phyloP scores from a whole-genome alignment of 495 filamentous ascomycete genomes.

The Amorphotheca resinae region DNA sequence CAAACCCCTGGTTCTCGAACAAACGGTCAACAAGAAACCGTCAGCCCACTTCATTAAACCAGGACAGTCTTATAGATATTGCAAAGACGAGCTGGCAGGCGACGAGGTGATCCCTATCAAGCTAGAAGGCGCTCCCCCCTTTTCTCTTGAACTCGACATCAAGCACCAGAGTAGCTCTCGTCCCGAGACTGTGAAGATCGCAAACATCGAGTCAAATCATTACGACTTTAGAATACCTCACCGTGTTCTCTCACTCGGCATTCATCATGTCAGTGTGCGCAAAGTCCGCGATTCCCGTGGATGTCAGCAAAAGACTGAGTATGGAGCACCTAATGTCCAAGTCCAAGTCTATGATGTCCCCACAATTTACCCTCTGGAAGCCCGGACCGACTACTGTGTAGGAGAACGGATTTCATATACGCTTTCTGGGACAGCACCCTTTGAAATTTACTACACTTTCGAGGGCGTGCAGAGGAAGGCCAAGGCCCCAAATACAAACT shows the following conservation, averaged over 20 bases:
- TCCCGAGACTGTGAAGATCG: conserved; percentile 66
- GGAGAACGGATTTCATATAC: conserved; percentile 87
- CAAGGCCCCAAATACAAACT: conserved; percentile 58
- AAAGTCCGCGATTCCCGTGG: conserved; percentile 77
- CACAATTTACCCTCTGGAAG: conserved; percentile 73
- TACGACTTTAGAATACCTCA: conserved; percentile 77
- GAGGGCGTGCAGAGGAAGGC: conserved; percentile 66
- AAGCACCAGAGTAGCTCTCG: conserved; percentile 74
- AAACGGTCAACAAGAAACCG: conserved; percentile 71
- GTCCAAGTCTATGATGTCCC: conserved; percentile 86
- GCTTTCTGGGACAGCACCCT: conserved; percentile 76
- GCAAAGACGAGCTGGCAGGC: conserved; percentile 65
- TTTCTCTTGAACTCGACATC: conserved; percentile 79
- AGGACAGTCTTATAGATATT: conserved; percentile 92
- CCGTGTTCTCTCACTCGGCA: conserved; percentile 66
- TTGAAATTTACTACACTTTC: conserved; percentile 87
- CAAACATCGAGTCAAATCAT: conserved; percentile 56
- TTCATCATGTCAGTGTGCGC: conserved; percentile 74
- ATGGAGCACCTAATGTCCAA: conserved; percentile 58
- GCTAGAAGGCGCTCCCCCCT: conserved; percentile 73
- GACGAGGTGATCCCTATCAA: conserved; percentile 79
- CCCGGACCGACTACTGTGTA: conserved; percentile 84
- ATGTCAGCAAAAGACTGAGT: conserved; percentile 60
- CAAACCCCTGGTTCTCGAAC: conserved; percentile 55
- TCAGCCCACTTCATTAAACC: conserved; percentile 69